Evolutionary conservation across 2,329 filamentous ascomycete genomes (phyloP).

Genomic region (Diplodia corticola): DNA sequence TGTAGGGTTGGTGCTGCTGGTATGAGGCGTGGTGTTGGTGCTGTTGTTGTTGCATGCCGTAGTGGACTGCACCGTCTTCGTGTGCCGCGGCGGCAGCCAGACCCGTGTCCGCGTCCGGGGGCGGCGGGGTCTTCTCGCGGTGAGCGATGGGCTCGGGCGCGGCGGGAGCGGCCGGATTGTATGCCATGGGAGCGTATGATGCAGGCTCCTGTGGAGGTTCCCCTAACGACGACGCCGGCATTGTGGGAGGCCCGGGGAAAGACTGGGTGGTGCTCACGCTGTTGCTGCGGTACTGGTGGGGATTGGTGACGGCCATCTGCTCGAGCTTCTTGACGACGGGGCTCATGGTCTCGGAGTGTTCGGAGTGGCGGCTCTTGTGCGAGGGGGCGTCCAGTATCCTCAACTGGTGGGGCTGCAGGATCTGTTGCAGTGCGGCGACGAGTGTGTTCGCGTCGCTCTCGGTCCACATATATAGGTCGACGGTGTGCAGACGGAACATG

Average conservation of each 20-base stretch:
- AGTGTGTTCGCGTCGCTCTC: constrained; percentile 70
- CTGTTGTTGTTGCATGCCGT: constrained; percentile 29
- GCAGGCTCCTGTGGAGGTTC: constrained; percentile 38
- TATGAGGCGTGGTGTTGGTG: constrained; percentile 35
- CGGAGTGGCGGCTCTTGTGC: constrained; percentile 42
- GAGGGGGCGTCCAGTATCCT: constrained; percentile 65
- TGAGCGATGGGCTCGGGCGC: constrained; percentile 71
- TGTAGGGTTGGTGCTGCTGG: constrained; percentile 40
- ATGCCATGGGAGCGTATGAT: constrained; percentile 65
- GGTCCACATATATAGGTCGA: constrained; percentile 81
- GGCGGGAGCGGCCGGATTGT: constrained; percentile 76
- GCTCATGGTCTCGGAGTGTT: constrained; percentile 58
- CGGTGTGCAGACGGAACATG: constrained; percentile 72
- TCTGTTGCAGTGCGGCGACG: constrained; percentile 65
- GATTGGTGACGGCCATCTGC: constrained; percentile 65
- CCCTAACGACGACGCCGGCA: constrained; percentile 25
- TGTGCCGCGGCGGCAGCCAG: constrained; percentile 42
- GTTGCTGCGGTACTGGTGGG: constrained; percentile 38
- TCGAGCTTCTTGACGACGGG: constrained; percentile 74
- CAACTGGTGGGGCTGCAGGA: constrained; percentile 62
- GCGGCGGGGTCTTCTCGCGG: constrained; percentile 77
- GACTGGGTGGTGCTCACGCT: constrained; percentile 42
- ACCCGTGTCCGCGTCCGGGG: constrained; percentile 62
- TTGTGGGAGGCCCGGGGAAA: constrained; percentile 41
- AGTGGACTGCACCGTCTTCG: constrained; percentile 37